Conservation (phyloP, 176 grass and related monocot species). For the Oryza meyeriana region DNA sequence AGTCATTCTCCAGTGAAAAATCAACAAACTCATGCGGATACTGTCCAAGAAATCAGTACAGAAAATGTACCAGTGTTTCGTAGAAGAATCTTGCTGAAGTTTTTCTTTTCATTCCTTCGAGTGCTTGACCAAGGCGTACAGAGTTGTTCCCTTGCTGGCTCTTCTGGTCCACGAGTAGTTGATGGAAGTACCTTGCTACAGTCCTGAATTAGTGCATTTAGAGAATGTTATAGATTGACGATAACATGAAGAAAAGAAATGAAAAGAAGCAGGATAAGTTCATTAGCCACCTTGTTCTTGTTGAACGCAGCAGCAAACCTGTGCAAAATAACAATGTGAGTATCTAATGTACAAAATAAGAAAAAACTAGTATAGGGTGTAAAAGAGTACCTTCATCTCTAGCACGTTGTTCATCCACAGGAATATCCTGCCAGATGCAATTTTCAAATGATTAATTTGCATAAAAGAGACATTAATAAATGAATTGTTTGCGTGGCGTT, state of each 20-base stretch:
- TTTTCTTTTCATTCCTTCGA: slow-evolving; percentile 61
- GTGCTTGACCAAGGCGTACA: slow-evolving; percentile 47
- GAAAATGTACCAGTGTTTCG: slow-evolving; percentile 72
- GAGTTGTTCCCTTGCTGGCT: slow-evolving; percentile 22
- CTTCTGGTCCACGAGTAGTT: slow-evolving; percentile 43
- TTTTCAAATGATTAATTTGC: slow-evolving; percentile 21
- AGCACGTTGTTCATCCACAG: slow-evolving; percentile 30
- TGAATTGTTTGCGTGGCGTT: background rate
- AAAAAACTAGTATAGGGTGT: background rate
- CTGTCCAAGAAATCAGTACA: slow-evolving; percentile 5
- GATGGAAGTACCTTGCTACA: slow-evolving; percentile 48
- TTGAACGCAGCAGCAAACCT: slow-evolving; percentile 55
- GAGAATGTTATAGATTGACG: slow-evolving; percentile 1
- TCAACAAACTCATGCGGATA: background rate
- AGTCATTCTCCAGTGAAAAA: background rate
- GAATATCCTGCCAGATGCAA: slow-evolving; percentile 44
- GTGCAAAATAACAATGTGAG: slow-evolving; percentile 26
- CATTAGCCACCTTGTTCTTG: slow-evolving; percentile 53
- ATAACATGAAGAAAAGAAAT: slow-evolving; percentile 3
- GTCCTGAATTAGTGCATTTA: slow-evolving; percentile 46
- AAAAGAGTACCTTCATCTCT: slow-evolving; percentile 47
- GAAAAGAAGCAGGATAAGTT: slow-evolving; percentile 20
- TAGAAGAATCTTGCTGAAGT: slow-evolving; percentile 81
- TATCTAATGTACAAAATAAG: background rate
- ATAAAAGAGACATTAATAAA: background rate